Evolutionary conservation across 2,329 filamentous ascomycete species (phyloP).

Genomic region (Diplodia intermedia): DNA sequence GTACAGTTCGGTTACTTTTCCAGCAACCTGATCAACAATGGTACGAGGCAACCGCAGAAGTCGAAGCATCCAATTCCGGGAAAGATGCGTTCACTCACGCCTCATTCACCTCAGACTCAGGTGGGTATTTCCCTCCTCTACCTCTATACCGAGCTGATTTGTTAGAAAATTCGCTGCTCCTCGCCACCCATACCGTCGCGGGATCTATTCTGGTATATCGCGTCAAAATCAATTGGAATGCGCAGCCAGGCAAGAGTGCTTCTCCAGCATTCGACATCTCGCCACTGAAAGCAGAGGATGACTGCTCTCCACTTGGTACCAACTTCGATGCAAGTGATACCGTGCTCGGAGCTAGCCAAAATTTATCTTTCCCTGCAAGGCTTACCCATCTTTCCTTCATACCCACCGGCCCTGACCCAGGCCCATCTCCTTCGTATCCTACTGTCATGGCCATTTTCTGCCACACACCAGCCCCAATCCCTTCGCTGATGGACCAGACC

Average conservation of each 20-base stretch:
- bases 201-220: constrained; percentile 77
- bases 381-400: constrained; percentile 79
- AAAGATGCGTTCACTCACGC: constrained; percentile 53
- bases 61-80: constrained; percentile 74
- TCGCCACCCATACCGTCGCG: constrained; percentile 72
- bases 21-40: constrained; percentile 75
- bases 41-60: constrained; percentile 73
- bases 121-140: constrained; percentile 52
- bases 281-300: constrained; percentile 41
- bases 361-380: constrained; percentile 43
- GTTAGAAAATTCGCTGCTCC: constrained; percentile 60
- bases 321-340: constrained; percentile 38
- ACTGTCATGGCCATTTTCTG: constrained; percentile 78
- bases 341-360: constrained; percentile 38
- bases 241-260: constrained; percentile 61
- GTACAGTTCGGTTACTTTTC: constrained; percentile 77
- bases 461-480: constrained; percentile 52
- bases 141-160: constrained; percentile 33
- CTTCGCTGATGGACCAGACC: constrained; percentile 49
- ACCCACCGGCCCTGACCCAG: constrained; percentile 67
- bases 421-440: constrained; percentile 61
- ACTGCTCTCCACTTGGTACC: constrained; percentile 42
- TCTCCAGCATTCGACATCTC: constrained; percentile 44
- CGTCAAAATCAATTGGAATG: constrained; percentile 76
- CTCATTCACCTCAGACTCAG: constrained; percentile 67